Evolutionary conservation across 192 early-diverging fungal species (phyloP).

Genomic region (Phycomyces blakesleeanus): DNA sequence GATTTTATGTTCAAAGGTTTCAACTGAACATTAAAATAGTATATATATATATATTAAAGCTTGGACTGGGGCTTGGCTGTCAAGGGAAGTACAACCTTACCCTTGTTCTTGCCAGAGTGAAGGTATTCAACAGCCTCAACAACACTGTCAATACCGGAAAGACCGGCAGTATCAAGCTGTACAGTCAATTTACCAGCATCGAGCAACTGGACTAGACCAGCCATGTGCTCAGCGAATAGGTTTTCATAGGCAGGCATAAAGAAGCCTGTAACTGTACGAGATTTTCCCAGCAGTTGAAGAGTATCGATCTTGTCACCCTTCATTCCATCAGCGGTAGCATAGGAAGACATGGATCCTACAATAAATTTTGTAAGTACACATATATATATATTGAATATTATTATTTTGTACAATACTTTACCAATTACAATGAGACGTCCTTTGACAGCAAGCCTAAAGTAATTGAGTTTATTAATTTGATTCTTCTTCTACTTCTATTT

Average conservation of each 20-base stretch:
- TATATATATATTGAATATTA: background rate
- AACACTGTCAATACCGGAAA: constrained; percentile 37
- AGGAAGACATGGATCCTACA: constrained; percentile 13
- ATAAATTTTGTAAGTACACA: too few relatives aligned
- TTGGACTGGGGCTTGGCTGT: constrained; percentile 14
- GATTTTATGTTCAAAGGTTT: constrained; percentile 2
- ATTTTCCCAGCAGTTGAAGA: constrained; percentile 42
- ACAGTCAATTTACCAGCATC: constrained; percentile 36
- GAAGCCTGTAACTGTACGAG: constrained; percentile 51
- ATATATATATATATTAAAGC: constrained; percentile 17
- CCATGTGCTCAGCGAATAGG: constrained; percentile 31
- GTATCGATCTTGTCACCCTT: constrained; percentile 42
- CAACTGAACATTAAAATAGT: background rate
- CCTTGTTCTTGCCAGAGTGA: constrained; percentile 50
- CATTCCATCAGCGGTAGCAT: constrained; percentile 25
- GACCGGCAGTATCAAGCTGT: constrained; percentile 36
- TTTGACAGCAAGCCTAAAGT: constrained; percentile 21
- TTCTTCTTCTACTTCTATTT: too few relatives aligned
- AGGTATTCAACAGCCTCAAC: constrained; percentile 44
- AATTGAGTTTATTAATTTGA: constrained; percentile 1
- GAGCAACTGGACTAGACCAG: constrained; percentile 27
- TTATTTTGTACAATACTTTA: background rate
- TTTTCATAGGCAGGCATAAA: constrained; percentile 47
- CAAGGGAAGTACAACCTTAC: constrained; percentile 49
- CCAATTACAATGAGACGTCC: constrained; percentile 35